Evolutionary conservation across 2,329 filamentous ascomycete species (phyloP).

Genomic region (Calonectria hongkongensis): DNA sequence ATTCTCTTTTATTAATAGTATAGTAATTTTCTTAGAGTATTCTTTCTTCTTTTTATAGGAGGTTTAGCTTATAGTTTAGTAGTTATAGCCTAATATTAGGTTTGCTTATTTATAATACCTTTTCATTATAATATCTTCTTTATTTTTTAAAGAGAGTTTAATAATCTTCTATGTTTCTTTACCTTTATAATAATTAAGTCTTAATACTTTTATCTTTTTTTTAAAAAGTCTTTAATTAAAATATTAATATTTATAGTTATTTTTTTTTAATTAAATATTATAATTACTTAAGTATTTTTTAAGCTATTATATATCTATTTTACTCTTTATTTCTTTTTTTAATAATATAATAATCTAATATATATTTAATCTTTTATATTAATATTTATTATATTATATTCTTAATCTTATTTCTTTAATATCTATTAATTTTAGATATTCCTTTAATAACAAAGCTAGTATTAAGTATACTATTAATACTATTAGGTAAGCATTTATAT

Average conservation of each 20-base stretch:
- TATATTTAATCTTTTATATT: background rate
- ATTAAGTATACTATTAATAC: background rate
- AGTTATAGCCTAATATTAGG: too few species aligned
- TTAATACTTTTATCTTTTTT: background rate
- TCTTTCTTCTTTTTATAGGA: too few species aligned
- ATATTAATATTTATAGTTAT: background rate
- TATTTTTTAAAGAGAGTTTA: background rate
- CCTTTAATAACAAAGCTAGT: background rate
- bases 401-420: background rate
- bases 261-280: background rate
- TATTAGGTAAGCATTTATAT: conserved; percentile 3
- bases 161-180: too few species aligned
- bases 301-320: background rate
- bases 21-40: too few species aligned
- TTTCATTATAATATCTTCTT: too few species aligned
- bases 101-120: too few species aligned
- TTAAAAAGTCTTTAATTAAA: background rate
- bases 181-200: background rate
- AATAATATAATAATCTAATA: background rate
- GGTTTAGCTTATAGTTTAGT: too few species aligned
- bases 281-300: background rate
- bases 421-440: background rate
- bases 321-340: background rate
- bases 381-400: background rate
- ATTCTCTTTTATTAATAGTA: too few species aligned